Evolutionary conservation across 192 early-diverging fungal genomes (phyloP).

Genomic region (Chytriomyces sp.): DNA sequence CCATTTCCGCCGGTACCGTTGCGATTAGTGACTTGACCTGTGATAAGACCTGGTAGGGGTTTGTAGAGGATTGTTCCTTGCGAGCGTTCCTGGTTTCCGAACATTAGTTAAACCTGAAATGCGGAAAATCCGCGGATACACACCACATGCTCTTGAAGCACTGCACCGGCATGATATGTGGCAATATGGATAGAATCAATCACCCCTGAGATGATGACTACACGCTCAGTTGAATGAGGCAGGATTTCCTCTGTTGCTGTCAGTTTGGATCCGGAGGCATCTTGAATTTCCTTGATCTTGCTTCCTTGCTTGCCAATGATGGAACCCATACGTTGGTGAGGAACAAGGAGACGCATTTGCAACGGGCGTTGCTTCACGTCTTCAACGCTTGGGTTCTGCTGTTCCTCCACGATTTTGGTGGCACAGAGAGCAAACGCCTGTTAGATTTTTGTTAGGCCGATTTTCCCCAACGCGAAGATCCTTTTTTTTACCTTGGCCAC

Average conservation of each 20-base stretch:
- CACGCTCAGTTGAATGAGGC: conserved; percentile 90
- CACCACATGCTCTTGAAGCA: conserved; percentile 33
- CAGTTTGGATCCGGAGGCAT: conserved; percentile 80
- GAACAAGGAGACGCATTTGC: conserved; percentile 85
- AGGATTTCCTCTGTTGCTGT: conserved; percentile 89
- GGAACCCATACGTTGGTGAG: conserved; percentile 79
- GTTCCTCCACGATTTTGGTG: conserved; percentile 41
- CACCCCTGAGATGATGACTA: conserved; percentile 84
- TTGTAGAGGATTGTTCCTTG: conserved; percentile 36
- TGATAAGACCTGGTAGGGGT: conserved; percentile 34
- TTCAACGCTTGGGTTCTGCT: conserved; percentile 29
- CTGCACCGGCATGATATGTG: conserved; percentile 51
- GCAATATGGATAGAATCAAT: conserved; percentile 84
- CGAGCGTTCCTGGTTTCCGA: conserved; percentile 16
- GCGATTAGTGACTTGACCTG: conserved; percentile 14
- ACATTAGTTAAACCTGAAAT: background rate
- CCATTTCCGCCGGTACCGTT: background rate
- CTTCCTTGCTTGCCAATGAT: conserved; percentile 92
- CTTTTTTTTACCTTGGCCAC: conserved; percentile 34
- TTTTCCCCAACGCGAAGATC: background rate
- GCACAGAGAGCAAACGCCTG: conserved; percentile 79
- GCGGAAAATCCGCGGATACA: background rate
- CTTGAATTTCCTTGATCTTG: conserved; percentile 97
- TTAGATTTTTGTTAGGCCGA: conserved; percentile 40
- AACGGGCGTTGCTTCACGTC: conserved; percentile 51